Conservation (phyloP, 73 alveolate species). For the Tetrahymena malaccensis region DNA sequence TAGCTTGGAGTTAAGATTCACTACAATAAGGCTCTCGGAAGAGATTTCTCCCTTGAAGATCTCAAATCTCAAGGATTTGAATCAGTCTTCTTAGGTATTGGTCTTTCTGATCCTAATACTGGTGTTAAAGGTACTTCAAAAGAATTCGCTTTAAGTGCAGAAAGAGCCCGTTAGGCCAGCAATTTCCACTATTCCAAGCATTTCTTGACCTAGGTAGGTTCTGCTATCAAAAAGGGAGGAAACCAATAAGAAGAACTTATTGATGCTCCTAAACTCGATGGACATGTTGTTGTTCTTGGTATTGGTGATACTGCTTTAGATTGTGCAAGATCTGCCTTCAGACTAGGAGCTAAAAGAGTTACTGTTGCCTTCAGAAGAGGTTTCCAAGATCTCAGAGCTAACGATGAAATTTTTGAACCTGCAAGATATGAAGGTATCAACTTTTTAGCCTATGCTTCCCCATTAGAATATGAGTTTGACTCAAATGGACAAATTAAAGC, state of each 20-base stretch:
- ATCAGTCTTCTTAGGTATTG: conserved; percentile 44
- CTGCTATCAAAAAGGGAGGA: conserved; percentile 2
- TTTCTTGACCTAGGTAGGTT: conserved; percentile 24
- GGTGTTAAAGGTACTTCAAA: conserved; percentile 15
- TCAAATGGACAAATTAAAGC: conserved; percentile 17
- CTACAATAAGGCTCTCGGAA: conserved; percentile 49
- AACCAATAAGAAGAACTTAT: conserved; percentile 5
- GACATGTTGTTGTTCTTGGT: conserved; percentile 76
- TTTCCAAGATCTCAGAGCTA: conserved; percentile 54
- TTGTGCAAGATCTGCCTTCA: conserved; percentile 72
- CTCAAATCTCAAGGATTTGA: conserved; percentile 45
- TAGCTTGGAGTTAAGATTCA: conserved; percentile 41
- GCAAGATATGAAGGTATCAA: conserved; percentile 53
- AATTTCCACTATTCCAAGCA: conserved; percentile 38
- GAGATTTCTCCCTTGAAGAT: conserved; percentile 40
- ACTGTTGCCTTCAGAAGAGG: conserved; percentile 73
- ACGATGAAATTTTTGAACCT: conserved; percentile 54
- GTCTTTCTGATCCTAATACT: conserved; percentile 38
- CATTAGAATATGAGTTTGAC: conserved; percentile 33
- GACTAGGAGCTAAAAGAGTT: conserved; percentile 76
- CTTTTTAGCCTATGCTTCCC: conserved; percentile 48
- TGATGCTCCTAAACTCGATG: conserved; percentile 59
- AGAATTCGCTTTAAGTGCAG: conserved; percentile 4
- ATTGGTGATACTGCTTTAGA: conserved; percentile 82
- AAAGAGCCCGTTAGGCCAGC: conserved; percentile 20